Percentiles rank a stretch among this genome's conserved stretches.
These are phyloP conservation scores for Pyrenophora seminiperda DNA, from an alignment of 2,329 filamentous ascomycete genomes.

Conservation along the genomic window DNA sequence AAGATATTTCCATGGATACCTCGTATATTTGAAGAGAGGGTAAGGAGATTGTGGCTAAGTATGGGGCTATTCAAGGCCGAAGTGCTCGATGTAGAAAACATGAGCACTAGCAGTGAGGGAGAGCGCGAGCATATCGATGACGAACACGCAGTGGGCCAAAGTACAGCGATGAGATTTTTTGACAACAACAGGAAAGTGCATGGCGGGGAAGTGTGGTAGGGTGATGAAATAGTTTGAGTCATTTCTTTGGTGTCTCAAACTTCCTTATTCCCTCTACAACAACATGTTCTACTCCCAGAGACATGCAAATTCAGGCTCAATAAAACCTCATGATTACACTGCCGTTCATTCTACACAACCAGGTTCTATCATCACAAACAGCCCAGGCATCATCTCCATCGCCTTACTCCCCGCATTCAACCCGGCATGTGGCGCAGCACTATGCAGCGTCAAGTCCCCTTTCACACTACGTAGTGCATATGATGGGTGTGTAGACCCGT, in stretches of 20 bases:
- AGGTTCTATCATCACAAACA: not conserved
- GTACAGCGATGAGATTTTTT: slow-evolving; percentile 26
- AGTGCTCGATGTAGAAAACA: slow-evolving; percentile 12
- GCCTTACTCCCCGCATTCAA: not conserved
- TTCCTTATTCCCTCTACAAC: no score
- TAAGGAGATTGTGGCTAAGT: slow-evolving; percentile 21
- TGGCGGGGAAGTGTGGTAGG: no score
- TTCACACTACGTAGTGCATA: not conserved
- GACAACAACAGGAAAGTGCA: not conserved
- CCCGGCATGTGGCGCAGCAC: not conserved
- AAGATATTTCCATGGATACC: no score
- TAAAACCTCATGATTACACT: not conserved
- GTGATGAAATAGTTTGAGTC: no score
- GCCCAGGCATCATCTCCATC: not conserved
- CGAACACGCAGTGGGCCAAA: slow-evolving; percentile 25
- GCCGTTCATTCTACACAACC: no score
- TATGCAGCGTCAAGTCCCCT: not conserved
- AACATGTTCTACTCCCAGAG: no score
- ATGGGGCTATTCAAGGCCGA: slow-evolving; percentile 27
- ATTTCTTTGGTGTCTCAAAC: no score
- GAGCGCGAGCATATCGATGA: slow-evolving; percentile 10
- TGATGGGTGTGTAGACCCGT: not conserved
- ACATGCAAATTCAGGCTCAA: no score
- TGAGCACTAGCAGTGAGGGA: slow-evolving; percentile 16
- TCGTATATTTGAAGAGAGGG: slow-evolving; percentile 2